Evolutionary conservation across 306 rosid genomes (phyloP).

Genomic region (Cucumis sativus): DNA sequence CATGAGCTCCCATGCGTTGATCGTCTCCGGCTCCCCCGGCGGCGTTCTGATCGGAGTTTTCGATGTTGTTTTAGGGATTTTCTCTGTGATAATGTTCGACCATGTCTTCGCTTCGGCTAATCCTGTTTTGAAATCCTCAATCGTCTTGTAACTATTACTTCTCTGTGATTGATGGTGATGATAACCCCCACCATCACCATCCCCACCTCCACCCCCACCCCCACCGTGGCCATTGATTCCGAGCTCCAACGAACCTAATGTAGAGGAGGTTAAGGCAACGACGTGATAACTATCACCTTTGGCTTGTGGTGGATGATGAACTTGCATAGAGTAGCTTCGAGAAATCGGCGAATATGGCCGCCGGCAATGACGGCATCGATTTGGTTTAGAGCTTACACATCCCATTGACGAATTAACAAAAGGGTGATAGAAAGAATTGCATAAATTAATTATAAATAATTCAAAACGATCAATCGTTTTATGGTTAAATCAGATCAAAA

Average conservation of each 20-base stretch:
- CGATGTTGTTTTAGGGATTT: slow-evolving; percentile 36
- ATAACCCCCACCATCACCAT: not conserved
- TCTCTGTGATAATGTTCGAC: slow-evolving; percentile 59
- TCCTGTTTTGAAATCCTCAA: slow-evolving; percentile 34
- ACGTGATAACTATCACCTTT: slow-evolving; percentile 54
- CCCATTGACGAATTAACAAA: slow-evolving; percentile 36
- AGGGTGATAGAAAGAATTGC: not conserved
- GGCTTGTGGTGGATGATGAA: slow-evolving; percentile 56
- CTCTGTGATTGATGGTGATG: not conserved
- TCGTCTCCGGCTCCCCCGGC: slow-evolving; percentile 78
- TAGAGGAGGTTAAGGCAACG: slow-evolving; percentile 75
- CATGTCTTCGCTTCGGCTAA: slow-evolving; percentile 60
- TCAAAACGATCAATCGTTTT: not conserved
- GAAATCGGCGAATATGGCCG: slow-evolving; percentile 49
- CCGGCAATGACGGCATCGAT: slow-evolving; percentile 65
- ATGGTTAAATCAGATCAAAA: not conserved
- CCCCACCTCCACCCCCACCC: not conserved
- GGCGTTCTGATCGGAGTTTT: slow-evolving; percentile 55
- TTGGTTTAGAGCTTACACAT: slow-evolving; percentile 70
- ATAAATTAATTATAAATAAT: not conserved
- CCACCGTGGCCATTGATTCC: slow-evolving; percentile 8
- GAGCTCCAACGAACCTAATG: slow-evolving; percentile 57
- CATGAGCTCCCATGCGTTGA: slow-evolving; percentile 86
- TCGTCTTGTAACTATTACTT: not conserved
- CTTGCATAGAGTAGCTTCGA: slow-evolving; percentile 76